Percentiles rank a stretch among this genome's conserved stretches.
phyloP scores from a whole-genome alignment of 805 yeast genomes.

The Sungouiella blattae region DNA sequence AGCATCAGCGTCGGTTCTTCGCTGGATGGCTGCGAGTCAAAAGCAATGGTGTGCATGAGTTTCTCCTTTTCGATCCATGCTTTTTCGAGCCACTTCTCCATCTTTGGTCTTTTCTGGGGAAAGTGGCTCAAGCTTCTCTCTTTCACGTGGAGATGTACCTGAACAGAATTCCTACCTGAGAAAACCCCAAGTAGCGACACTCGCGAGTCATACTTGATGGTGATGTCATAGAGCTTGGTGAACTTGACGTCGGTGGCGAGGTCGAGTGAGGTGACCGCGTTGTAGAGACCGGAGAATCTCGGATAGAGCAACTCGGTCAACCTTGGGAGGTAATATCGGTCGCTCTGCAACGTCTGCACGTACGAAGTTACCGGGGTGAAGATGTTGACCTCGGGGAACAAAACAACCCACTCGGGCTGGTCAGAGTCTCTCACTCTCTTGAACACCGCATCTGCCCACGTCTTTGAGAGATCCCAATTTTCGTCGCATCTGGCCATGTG shows the following conservation, averaged over 20 bases:
- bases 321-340: conserved; percentile 56
- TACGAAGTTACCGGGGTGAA: conserved; percentile 46
- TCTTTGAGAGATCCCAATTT: conserved; percentile 57
- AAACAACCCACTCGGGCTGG: conserved; percentile 57
- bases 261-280: conserved; percentile 43
- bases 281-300: conserved; percentile 58
- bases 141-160: conserved; percentile 46
- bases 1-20: not conserved
- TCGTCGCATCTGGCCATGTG: conserved; percentile 60
- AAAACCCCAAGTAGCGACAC: conserved; percentile 34
- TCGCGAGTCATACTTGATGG: conserved; percentile 40
- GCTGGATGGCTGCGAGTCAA: not conserved
- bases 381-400: conserved; percentile 85
- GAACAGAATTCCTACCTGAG: conserved; percentile 24
- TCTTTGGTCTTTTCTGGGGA: conserved; percentile 48
- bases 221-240: conserved; percentile 51
- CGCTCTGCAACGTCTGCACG: conserved; percentile 53
- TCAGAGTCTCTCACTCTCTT: conserved; percentile 32
- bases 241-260: conserved; percentile 31
- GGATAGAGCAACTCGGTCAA: conserved; percentile 71
- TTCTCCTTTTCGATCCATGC: conserved; percentile 71
- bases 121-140: conserved; percentile 45
- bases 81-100: conserved; percentile 75
- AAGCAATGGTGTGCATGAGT: not conserved
- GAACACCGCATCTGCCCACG: conserved; percentile 33